Evolutionary conservation across 139 green algal genomes (phyloP).

Genomic region (Volvox africanus): DNA sequence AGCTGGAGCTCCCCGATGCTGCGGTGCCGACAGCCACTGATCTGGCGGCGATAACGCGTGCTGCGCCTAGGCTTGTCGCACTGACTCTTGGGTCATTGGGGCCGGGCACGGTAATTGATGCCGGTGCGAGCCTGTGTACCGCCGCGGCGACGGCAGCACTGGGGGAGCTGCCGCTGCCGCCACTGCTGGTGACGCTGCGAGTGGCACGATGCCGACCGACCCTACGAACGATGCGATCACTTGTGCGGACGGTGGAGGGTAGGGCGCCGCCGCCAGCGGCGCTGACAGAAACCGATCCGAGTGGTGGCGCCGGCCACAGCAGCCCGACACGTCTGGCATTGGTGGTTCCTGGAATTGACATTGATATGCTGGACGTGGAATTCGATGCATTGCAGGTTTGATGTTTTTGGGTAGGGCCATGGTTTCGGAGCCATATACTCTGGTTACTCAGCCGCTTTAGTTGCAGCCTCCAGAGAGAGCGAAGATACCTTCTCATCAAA

Average conservation of each 20-base stretch:
- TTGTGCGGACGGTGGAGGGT: not conserved
- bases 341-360: conserved; percentile 6
- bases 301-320: not conserved
- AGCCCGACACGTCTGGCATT: not conserved
- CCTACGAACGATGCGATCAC: conserved; percentile 1
- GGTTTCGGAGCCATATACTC: too few species aligned
- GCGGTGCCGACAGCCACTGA: not conserved
- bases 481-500: too few species aligned
- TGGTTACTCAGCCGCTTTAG: too few species aligned
- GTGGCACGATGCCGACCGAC: not conserved
- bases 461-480: too few species aligned
- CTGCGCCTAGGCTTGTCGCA: not conserved
- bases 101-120: not conserved
- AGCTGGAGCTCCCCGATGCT: conserved; percentile 11
- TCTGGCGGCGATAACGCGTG: not conserved
- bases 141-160: not conserved
- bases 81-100: conserved; percentile 22
- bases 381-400: conserved; percentile 21
- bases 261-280: not conserved
- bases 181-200: not conserved
- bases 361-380: conserved; percentile 23
- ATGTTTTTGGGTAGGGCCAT: too few species aligned
- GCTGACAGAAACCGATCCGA: not conserved
- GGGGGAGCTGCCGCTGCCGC: conserved; percentile 16
- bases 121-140: not conserved